Evolutionary conservation across 176 grass and related monocot species (phyloP), one percentile per base, ranked within the genome.

Genomic region (Aechmea fasciata): DNA sequence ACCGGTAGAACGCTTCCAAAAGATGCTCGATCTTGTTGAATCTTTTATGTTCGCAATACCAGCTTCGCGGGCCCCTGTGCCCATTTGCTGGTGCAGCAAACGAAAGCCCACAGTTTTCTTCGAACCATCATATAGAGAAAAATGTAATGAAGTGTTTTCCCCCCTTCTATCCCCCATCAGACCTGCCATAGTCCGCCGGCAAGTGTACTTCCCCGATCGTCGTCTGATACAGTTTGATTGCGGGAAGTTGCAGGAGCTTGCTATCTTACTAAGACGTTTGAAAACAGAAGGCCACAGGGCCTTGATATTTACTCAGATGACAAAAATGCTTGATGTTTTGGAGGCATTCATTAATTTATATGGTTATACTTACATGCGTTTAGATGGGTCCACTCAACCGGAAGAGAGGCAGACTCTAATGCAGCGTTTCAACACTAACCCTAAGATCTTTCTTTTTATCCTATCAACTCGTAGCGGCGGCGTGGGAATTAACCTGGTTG

Each of bases 221-320:
- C 94, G 94, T 72, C 72, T 99, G 71, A 92, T 99, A 69, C 94
- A 99, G 72, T 99, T 99, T 80, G 94, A 99, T 69, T 99, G 94
- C 75, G 94, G 94, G n/a, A 99, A 99, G 71, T 83, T 99, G 65
- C 94, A 99, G 71, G 87, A 99, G 69, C 84, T 99, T 79, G 82
- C 94, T 73, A 51, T 82, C 75, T 85, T 99, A 55, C 52, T 99
- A 57, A 90, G 94, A 65, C 82, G 84, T 71, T 79, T 99, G 66
- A 93, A 87, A 59, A 81, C 87, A 55, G 89, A 84, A 82, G 94
- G 94, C 17, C 94, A 99, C 73, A 84, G 94, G 64, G 94, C 94
- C 69, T 79, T 99, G 79, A 99, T 99, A 82, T 99, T 99, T 79
- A 99, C 94, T 57, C 94, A 99, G 81, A 99, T 99, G 94, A 99